Base-by-base conservation (phyloP, 129 eudicot genomes). In the Silybum marianum region DNA sequence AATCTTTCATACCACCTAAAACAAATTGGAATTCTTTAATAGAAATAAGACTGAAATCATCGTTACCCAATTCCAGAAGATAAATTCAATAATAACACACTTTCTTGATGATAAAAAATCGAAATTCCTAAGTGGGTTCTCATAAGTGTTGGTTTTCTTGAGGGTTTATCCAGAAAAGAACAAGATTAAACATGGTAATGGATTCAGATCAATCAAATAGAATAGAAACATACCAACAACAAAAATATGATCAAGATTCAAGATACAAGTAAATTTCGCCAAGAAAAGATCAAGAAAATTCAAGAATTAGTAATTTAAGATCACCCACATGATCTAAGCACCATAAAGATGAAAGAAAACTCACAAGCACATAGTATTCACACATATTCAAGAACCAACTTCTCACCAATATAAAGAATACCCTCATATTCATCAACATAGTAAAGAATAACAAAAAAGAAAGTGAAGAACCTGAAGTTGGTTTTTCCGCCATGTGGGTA, bases 381-480 rank as follows among this genome's bases (percentile, higher is more conserved):
- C n/a, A n/a, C n/a, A n/a, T n/a, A 58, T 58, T 58, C 66, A 58
- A 58, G 23, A 58, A 58, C 66, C 23, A 58, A 58, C 21, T 51
- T 4, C 63, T 51, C 22, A 18, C 63, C 19, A 51, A 19, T 72
- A 11, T 44, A 44, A 44, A 44, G 42, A 44, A 44, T 11, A 44
- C 16, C 16, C 4, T 44, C 38, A 3, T 32, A 38, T 38, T 38
- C 10, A 38, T 38, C 0, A 38, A 38, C 42, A 38, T 38, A 7
- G 42, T 32, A 38, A 38, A 38, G 9, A 38, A 38, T 6, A 38
- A 38, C 42, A 44, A 44, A 44, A 44, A 44, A 11, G 4, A 11
- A 44, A 11, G 54, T 11, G 30, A 72, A 23, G 77, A 70, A 89
- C 92, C 92, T 81, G 90, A 84, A 81, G 65, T 71, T 83, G 85